Evolutionary conservation across 1,284 basidiomycete species (phyloP).

Genomic region (Leccinum discolor): DNA sequence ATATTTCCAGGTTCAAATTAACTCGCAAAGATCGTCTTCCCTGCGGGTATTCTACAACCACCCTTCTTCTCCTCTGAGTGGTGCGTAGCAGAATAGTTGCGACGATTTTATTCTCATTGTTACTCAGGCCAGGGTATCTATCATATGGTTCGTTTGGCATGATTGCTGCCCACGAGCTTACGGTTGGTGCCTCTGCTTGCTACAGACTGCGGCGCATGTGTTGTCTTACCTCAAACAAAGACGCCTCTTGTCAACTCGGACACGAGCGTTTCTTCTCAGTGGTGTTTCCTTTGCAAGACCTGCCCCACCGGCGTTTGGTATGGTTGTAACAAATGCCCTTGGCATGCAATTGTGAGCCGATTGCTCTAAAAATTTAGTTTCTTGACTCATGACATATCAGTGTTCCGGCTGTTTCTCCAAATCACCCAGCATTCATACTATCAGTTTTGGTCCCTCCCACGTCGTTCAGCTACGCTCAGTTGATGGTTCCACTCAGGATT

Average conservation of each 20-base stretch:
- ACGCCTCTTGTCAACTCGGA: background rate
- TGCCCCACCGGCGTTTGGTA: conserved; percentile 40
- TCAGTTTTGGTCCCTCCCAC: conserved; percentile 32
- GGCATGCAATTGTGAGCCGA: conserved; percentile 43
- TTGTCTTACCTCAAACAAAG: background rate
- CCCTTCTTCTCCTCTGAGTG: conserved; percentile 90
- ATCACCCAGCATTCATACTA: conserved; percentile 27
- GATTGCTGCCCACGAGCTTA: conserved; percentile 89
- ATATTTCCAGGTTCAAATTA: background rate
- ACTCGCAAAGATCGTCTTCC: conserved; percentile 84
- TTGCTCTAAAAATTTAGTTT: conserved; percentile 19
- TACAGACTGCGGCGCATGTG: background rate
- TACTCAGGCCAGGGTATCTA: conserved; percentile 78
- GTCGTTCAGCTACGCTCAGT: conserved; percentile 22
- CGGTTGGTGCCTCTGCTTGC: conserved; percentile 33
- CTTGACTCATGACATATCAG: conserved; percentile 18
- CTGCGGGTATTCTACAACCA: conserved; percentile 91
- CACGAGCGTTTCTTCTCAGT: conserved; percentile 14
- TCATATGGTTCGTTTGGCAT: conserved; percentile 92
- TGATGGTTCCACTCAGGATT: background rate
- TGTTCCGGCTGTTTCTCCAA: conserved; percentile 30
- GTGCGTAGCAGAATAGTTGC: conserved; percentile 42
- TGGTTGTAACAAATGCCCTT: conserved; percentile 45
- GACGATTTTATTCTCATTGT: conserved; percentile 8
- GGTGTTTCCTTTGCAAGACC: conserved; percentile 43